A percentile compares a stretch with the other conserved stretches of the same genome.
phyloP scores from a whole-genome alignment of 1,284 basidiomycete species.

The Meripilus lineatus region DNA sequence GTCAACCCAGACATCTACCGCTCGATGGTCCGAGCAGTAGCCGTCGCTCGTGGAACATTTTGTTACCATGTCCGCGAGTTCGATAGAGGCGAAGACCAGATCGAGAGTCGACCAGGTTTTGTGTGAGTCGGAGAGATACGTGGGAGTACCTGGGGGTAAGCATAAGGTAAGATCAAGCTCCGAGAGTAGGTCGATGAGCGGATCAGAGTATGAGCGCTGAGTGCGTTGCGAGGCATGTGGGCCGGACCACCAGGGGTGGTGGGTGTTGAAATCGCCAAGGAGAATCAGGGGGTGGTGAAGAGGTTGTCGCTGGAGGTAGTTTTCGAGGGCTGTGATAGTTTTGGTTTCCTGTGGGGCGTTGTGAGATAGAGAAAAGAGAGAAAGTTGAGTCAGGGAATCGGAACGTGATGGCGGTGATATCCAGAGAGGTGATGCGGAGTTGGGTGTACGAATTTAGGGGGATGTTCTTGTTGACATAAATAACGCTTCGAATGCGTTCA shows the following conservation, averaged over 20 bases:
- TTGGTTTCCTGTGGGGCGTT: too few relatives aligned
- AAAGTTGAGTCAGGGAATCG: too few relatives aligned
- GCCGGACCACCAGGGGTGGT: constrained; percentile 44
- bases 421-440: too few relatives aligned
- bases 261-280: constrained; percentile 46
- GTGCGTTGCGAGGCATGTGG: constrained; percentile 22
- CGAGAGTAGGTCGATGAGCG: constrained; percentile 18
- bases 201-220: too few relatives aligned
- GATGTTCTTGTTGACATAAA: too few relatives aligned
- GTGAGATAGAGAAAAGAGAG: too few relatives aligned
- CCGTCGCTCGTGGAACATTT: too few relatives aligned
- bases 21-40: constrained; percentile 32
- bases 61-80: constrained; percentile 10
- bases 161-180: constrained; percentile 20
- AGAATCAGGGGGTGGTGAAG: constrained; percentile 28
- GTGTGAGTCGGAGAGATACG: constrained; percentile 18
- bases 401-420: too few relatives aligned
- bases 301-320: too few relatives aligned
- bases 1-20: constrained; percentile 15
- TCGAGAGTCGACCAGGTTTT: constrained; percentile 14
- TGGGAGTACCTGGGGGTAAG: constrained; percentile 26
- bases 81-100: constrained; percentile 27
- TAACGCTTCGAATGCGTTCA: too few relatives aligned
- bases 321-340: too few relatives aligned
- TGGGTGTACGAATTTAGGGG: too few relatives aligned